Evolutionary conservation across 441 rosid genomes (phyloP), one percentile per base, ranked within the genome.

Genomic region (Erodium moschatum): DNA sequence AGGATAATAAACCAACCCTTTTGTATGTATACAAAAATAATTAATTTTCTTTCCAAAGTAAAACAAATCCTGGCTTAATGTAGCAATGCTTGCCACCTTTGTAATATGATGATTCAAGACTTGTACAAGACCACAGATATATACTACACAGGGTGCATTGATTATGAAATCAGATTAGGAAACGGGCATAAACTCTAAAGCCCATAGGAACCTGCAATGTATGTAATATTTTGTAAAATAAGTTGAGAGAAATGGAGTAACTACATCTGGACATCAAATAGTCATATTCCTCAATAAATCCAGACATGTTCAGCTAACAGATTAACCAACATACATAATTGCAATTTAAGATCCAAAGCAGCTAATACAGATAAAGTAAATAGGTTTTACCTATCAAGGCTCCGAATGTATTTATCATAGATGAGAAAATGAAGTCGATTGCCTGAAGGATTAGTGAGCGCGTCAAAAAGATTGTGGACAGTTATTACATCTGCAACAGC

Each of bases 361-460:
- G 69, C 64, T 38, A 68, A 78, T 31, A 69, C 63, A 66, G 72
- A 74, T 35, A 16, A 69, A 74, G 65, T 72, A 70, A 68, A 33
- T 24, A 76, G 73, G 74, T 21, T 86, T 75, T 88, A 92, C 98
- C 86, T 92, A 79, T 90, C 90, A 72, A 92, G 96, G 76, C 77
- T 84, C 68, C 89, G 87, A 67, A 92, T 82, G 81, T 92, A 90
- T 78, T 90, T 92, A 72, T 92, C 98, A 82, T 84, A 92, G 66
- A 90, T 81, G 70, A 89, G 83, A 75, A 88, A 88, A 78, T 92
- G 98, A 77, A 92, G 95, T 65, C 82, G 82, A 61, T 77, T 75
- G 74, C 84, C 83, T 10, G 96, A 83, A 29, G 93, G 75, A 81
- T 80, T 79, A 2, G 98, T 85, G 71, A 92, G 87, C 58, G 91